Base-by-base conservation (phyloP, 495 filamentous ascomycete genomes). In the Aspergillus sparsus region DNA sequence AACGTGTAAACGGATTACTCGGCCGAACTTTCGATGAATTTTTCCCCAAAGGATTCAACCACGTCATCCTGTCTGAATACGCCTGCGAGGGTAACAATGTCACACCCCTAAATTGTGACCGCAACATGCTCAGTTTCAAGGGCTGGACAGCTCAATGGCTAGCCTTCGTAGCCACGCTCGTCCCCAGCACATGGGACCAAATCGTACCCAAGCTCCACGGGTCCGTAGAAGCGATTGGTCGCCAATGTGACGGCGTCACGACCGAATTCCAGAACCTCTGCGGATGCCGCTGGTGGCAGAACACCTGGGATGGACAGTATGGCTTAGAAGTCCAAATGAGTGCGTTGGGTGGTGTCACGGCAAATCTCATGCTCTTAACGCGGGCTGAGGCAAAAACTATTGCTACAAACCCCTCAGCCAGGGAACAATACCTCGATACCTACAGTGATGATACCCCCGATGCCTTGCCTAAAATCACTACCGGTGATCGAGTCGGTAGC, bases 141-240 rank as follows among this genome's bases (percentile, higher is more conserved):
- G 88, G 87, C 6, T 90, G 89, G 67, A 77, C 90, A 2, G 74
- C 88, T 3, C 84, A 89, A 21, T 92, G 89, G 87, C 81, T 94
- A 77, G 87, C 88, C 4, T 77, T 83, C 10, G 85, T 86, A 4
- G 85, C 85, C 1, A 86, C 88, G 57, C 81, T 91, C 5, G 72
- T 68, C 2, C 72, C 75, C 6, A 87, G 79, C 68, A 89, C 85
- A 1, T 75, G 71, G 35, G 69, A 79, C 34, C 66, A 64, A 9
- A 83, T 93, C 68, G 82, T 82, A 68, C 83, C 85, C 0, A 80
- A 85, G 45, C 76, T 94, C 12, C 68, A 71, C 31, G 77, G 83
- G 6, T 88, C 86, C 3, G 88, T 87, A 18, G 52, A 69, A 41
- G 89, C 86, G 2, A 89, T 90, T 2, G 84, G 83, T 2, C 73